Percentiles rank a stretch among this genome's conserved stretches.
phyloP scores from a whole-genome alignment of 1,284 basidiomycete species.

The Fistulina hepatica region DNA sequence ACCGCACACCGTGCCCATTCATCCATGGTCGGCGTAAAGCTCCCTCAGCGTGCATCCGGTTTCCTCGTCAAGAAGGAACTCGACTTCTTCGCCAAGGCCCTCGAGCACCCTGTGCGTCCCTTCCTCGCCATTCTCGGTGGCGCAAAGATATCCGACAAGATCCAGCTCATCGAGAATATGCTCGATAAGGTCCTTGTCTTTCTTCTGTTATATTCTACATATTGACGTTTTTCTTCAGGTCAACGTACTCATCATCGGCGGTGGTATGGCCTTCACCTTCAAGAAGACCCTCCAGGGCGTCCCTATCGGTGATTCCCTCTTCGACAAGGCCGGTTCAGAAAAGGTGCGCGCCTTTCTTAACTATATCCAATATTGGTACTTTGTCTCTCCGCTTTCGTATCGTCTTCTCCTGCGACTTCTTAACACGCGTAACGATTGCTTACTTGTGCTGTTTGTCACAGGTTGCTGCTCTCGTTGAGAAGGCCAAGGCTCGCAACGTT shows the following conservation, averaged over 20 bases:
- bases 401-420: too few relatives aligned
- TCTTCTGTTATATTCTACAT: background rate
- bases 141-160: slow-evolving; percentile 99
- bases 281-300: slow-evolving; percentile 88
- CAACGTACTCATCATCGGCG: slow-evolving; percentile 92
- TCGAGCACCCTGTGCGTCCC: slow-evolving; percentile 89
- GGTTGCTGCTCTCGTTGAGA: slow-evolving; percentile 78
- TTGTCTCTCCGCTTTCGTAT: too few relatives aligned
- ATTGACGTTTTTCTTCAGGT: slow-evolving; percentile 41
- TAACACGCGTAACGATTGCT: too few relatives aligned
- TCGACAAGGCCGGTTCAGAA: slow-evolving; percentile 82
- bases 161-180: slow-evolving; percentile 98
- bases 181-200: slow-evolving; percentile 73
- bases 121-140: slow-evolving; percentile 98
- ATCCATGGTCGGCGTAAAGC: slow-evolving; percentile 94
- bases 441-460: too few relatives aligned
- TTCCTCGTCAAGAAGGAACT: slow-evolving; percentile 99
- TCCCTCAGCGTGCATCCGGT: slow-evolving; percentile 89
- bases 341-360: too few relatives aligned
- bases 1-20: slow-evolving; percentile 98
- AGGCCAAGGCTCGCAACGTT: slow-evolving; percentile 91
- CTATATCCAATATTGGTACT: too few relatives aligned
- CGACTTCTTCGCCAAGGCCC: slow-evolving; percentile 96
- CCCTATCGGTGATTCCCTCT: slow-evolving; percentile 88
- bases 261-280: slow-evolving; percentile 99